These are phyloP conservation scores for Chrysochromulina tobinii DNA, from an alignment of 78 protist genomes.

Conservation along the genomic window DNA sequence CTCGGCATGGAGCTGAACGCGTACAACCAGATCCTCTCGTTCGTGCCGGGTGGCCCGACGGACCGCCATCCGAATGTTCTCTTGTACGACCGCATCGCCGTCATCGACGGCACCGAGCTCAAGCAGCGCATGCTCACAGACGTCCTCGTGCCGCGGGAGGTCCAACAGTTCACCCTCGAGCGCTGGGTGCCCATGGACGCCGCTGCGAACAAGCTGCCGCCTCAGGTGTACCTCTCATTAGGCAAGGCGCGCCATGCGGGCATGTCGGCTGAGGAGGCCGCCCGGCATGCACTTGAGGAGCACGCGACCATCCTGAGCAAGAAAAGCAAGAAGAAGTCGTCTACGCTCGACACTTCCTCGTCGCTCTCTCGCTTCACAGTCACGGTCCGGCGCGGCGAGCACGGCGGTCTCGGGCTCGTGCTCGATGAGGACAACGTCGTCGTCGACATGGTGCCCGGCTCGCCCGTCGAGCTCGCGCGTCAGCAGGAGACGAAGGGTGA, in stretches of 20 bases:
- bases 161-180: not conserved
- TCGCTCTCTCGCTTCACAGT: not conserved
- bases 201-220: not conserved
- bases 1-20: constrained; percentile 1
- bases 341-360: too few relatives aligned
- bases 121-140: not conserved
- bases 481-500: not conserved
- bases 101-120: not conserved
- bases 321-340: not conserved
- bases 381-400: not conserved
- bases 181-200: not conserved
- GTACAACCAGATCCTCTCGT: constrained; percentile 13
- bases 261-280: too few relatives aligned
- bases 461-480: not conserved
- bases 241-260: not conserved
- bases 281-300: too few relatives aligned
- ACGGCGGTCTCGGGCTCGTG: not conserved
- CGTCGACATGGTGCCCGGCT: not conserved
- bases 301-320: not conserved
- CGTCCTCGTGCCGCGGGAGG: not conserved
- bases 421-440: not conserved
- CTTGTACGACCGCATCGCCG: not conserved
- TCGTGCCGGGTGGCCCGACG: not conserved
- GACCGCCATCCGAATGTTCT: not conserved
- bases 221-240: not conserved